Evolutionary conservation across 164 flowering plant species (phyloP).

Genomic region (Aristolochia fimbriata): DNA sequence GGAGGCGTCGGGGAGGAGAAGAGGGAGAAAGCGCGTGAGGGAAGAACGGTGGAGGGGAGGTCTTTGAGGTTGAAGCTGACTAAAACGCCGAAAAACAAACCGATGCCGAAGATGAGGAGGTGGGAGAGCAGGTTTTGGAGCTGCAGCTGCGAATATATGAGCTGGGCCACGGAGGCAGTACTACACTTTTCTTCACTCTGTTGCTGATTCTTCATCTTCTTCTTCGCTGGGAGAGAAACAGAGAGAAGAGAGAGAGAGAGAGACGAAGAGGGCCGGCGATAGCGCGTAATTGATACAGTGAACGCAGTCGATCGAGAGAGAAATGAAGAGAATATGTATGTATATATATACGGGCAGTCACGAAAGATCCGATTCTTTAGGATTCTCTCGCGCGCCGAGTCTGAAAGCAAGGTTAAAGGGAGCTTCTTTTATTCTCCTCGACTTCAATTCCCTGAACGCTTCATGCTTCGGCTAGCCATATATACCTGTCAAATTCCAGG

Average conservation of each 20-base stretch:
- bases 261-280: no score
- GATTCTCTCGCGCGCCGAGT: no score
- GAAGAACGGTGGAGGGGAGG: neutral
- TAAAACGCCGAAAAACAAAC: slow-evolving; percentile 5
- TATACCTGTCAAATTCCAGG: no score
- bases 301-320: no score
- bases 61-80: slow-evolving; percentile 1
- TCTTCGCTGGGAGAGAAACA: neutral
- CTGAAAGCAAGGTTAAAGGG: no score
- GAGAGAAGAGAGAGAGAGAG: neutral
- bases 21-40: slow-evolving; percentile 9
- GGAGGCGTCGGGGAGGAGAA: neutral
- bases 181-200: neutral
- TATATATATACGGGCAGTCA: no score
- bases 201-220: slow-evolving; percentile 2
- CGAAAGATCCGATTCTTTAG: no score
- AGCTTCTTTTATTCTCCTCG: no score
- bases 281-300: no score
- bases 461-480: no score
- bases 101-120: slow-evolving; percentile 4
- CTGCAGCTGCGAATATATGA: slow-evolving; percentile 2
- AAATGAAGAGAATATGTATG: no score
- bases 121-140: slow-evolving; percentile 2
- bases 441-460: no score
- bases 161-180: neutral